A percentile compares a stretch with the other conserved stretches of the same genome.
Evolutionary conservation across 2,329 filamentous ascomycete genomes (phyloP).

Genomic region (Pseudofabraea citricarpa): DNA sequence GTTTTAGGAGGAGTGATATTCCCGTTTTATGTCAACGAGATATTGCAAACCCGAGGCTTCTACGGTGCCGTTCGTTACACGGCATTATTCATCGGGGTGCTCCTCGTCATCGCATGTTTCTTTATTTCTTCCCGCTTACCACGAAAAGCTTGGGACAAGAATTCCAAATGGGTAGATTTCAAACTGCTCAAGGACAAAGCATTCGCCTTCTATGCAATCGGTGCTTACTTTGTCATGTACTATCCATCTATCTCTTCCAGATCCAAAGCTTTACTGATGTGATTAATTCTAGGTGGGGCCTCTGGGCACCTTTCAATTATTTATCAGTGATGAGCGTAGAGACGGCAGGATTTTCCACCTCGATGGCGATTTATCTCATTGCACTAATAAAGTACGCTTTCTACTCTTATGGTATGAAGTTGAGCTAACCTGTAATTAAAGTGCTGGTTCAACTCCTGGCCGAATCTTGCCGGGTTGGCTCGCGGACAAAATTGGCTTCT

Average conservation of each 20-base stretch:
- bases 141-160: constrained; percentile 23
- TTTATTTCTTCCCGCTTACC: constrained; percentile 28
- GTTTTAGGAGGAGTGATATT: constrained; percentile 18
- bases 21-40: constrained; percentile 3
- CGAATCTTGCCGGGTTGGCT: constrained; percentile 22
- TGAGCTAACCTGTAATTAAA: not conserved
- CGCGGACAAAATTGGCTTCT: constrained; percentile 23
- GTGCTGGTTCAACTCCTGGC: constrained; percentile 21
- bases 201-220: constrained; percentile 59
- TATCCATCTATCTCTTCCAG: constrained; percentile 19
- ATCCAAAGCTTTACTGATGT: not conserved
- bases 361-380: constrained; percentile 43
- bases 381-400: constrained; percentile 38
- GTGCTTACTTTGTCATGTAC: constrained; percentile 56
- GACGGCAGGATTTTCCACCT: constrained; percentile 39
- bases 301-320: constrained; percentile 49
- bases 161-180: constrained; percentile 45
- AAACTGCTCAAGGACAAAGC: constrained; percentile 56
- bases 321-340: constrained; percentile 22
- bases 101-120: constrained; percentile 49
- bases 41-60: constrained; percentile 49
- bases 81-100: constrained; percentile 53
- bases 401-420: not conserved
- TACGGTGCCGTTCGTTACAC: constrained; percentile 61
- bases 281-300: constrained; percentile 33